Percentiles rank a stretch among this genome's conserved stretches.
phyloP scores from a whole-genome alignment of 768 basidiomycete genomes.

The Clitopilus passeckerianus region DNA sequence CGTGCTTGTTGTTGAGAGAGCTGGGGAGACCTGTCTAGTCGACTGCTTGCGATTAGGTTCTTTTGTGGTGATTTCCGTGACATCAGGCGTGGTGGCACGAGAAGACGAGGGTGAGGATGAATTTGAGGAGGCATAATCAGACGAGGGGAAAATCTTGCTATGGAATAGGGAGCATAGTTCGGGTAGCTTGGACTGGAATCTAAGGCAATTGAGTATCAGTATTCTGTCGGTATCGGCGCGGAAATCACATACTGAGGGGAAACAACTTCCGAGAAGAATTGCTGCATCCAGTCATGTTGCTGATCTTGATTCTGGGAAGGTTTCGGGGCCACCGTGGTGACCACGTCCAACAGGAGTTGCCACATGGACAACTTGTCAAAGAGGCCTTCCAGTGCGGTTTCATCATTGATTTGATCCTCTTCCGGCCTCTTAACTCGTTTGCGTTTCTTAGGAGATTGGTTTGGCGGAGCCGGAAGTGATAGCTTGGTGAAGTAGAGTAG shows the following conservation, averaged over 20 bases:
- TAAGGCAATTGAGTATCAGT: conserved; percentile 16
- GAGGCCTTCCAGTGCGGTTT: conserved; percentile 59
- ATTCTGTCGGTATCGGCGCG: neutral
- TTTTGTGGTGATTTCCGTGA: neutral
- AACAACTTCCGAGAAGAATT: conserved; percentile 62
- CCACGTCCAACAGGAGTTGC: conserved; percentile 53
- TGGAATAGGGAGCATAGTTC: conserved; percentile 53
- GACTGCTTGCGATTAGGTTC: neutral
- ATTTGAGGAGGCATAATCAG: conserved; percentile 56
- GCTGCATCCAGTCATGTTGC: conserved; percentile 69
- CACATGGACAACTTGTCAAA: conserved; percentile 80
- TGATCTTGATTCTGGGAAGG: conserved; percentile 12
- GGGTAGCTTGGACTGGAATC: conserved; percentile 52
- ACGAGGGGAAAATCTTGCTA: conserved; percentile 64
- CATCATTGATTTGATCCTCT: conserved; percentile 23
- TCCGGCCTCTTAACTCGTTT: conserved; percentile 20
- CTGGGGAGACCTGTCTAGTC: conserved; percentile 13
- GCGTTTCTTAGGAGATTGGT: conserved; percentile 21
- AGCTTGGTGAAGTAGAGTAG: conserved; percentile 64
- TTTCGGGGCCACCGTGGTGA: conserved; percentile 10
- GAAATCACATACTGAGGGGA: conserved; percentile 47
- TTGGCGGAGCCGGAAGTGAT: conserved; percentile 43
- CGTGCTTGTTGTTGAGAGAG: conserved; percentile 15
- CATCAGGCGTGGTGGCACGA: conserved; percentile 25
- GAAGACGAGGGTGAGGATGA: conserved; percentile 21